Percentiles rank a stretch among this genome's conserved stretches.
Evolutionary conservation across 2,329 filamentous ascomycete species (phyloP).

Genomic region (Aspergillus sp.): DNA sequence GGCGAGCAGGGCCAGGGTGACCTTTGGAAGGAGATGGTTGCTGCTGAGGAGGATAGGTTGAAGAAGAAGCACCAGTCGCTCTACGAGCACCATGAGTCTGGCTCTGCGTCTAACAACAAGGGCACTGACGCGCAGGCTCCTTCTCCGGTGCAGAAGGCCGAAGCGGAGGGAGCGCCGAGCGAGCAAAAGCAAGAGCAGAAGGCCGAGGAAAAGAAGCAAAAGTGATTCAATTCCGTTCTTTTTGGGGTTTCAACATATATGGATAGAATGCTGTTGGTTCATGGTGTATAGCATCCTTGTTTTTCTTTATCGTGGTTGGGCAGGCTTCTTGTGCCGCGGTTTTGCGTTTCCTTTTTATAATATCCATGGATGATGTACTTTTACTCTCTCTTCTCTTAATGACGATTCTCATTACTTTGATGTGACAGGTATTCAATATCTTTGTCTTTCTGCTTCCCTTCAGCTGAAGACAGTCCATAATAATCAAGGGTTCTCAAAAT

Average conservation of each 20-base stretch:
- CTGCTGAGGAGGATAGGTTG: slow-evolving; percentile 47
- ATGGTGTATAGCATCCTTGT: slow-evolving; percentile 2
- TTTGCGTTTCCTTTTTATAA: neutral
- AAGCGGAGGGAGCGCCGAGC: slow-evolving; percentile 1
- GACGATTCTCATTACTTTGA: neutral
- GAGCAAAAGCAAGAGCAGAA: slow-evolving; percentile 5
- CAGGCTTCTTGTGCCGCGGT: slow-evolving; percentile 5
- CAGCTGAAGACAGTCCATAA: too few relatives aligned
- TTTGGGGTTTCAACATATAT: neutral
- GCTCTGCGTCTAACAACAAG: neutral
- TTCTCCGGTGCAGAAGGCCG: slow-evolving; percentile 2
- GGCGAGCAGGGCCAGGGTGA: slow-evolving; percentile 84
- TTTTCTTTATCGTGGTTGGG: slow-evolving; percentile 1
- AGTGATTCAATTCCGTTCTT: neutral
- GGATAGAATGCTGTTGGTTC: neutral
- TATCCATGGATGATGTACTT: neutral
- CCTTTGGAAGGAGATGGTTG: slow-evolving; percentile 71
- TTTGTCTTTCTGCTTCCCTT: neutral
- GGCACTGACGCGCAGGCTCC: neutral
- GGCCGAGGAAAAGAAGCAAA: slow-evolving; percentile 6
- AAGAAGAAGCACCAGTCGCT: slow-evolving; percentile 42
- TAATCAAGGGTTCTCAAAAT: too few relatives aligned
- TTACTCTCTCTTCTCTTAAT: slow-evolving; percentile 5
- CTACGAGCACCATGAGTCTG: slow-evolving; percentile 19
- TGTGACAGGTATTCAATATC: neutral